Conservation (phyloP, 2,329 filamentous ascomycete species). For the Coniochaeta pulveracea region DNA sequence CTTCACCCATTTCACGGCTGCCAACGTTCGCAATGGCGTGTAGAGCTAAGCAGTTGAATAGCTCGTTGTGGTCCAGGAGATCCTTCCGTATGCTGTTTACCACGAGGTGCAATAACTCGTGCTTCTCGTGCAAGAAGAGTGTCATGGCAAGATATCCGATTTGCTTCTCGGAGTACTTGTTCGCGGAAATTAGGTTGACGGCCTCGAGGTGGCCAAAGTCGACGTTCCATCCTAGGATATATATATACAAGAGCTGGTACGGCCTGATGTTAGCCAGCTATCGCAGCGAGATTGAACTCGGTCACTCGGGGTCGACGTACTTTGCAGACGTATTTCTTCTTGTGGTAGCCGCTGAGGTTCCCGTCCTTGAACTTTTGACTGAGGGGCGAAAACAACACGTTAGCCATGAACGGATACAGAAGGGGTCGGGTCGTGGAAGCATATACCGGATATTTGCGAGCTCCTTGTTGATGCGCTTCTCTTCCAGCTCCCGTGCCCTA, state of each 20-base stretch:
- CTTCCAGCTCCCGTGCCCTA: slow-evolving; percentile 85
- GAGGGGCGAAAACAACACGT: slow-evolving; percentile 7
- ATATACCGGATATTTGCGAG: slow-evolving; percentile 82
- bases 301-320: slow-evolving; percentile 23
- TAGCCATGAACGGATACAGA: slow-evolving; percentile 6
- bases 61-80: slow-evolving; percentile 84
- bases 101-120: slow-evolving; percentile 89
- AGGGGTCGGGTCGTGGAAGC: neutral
- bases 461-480: slow-evolving; percentile 99
- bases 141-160: slow-evolving; percentile 98
- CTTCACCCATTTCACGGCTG: slow-evolving; percentile 93
- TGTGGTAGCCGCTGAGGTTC: slow-evolving; percentile 89
- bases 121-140: slow-evolving; percentile 90
- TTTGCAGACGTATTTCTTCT: slow-evolving; percentile 99
- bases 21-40: slow-evolving; percentile 98
- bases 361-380: slow-evolving; percentile 96
- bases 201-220: slow-evolving; percentile 98
- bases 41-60: slow-evolving; percentile 92
- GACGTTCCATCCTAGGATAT: slow-evolving; percentile 97
- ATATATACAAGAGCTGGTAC: slow-evolving; percentile 81
- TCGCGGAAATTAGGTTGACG: slow-evolving; percentile 92
- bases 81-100: slow-evolving; percentile 99
- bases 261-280: slow-evolving; percentile 12
- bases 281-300: slow-evolving; percentile 6
- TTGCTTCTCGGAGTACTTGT: slow-evolving; percentile 98